Conservation (phyloP, 305 asterid species). For the Petunia hybrid region DNA sequence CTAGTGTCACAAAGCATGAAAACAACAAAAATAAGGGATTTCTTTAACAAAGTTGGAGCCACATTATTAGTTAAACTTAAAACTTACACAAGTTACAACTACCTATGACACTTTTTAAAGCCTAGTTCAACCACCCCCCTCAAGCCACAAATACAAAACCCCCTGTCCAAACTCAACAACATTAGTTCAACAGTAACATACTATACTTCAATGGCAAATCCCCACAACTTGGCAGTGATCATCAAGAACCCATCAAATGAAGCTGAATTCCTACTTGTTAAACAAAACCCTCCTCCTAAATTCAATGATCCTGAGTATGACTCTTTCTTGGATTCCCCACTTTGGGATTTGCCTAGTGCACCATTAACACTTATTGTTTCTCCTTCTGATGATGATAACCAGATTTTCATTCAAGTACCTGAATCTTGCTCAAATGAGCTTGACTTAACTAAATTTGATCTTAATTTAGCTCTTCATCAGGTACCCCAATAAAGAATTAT, state of each 20-base stretch:
- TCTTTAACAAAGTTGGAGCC: no score
- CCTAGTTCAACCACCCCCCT: not conserved
- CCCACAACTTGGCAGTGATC: slow-evolving; percentile 57
- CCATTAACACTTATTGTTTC: slow-evolving; percentile 44
- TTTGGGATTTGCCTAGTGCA: slow-evolving; percentile 88
- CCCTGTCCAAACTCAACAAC: not conserved
- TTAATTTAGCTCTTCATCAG: slow-evolving; percentile 67
- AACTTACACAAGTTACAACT: not conserved
- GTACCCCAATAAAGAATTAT: slow-evolving; percentile 36
- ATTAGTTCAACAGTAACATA: not conserved
- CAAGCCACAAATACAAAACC: not conserved
- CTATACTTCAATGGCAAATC: slow-evolving; percentile 46
- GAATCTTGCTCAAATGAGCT: slow-evolving; percentile 31
- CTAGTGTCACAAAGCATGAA: no score
- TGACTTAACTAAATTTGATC: slow-evolving; percentile 57
- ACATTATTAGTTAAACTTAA: no score
- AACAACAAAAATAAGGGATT: no score
- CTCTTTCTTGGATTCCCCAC: slow-evolving; percentile 72
- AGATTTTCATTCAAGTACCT: not conserved
- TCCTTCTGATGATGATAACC: slow-evolving; percentile 22
- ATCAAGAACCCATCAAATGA: slow-evolving; percentile 60
- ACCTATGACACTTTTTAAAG: not conserved
- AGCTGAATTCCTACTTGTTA: slow-evolving; percentile 60
- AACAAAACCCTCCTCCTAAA: slow-evolving; percentile 76
- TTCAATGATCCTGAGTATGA: slow-evolving; percentile 82